Evolutionary conservation across 345 rosid species (phyloP).

Genomic region (Lagerstroemia speciosa): DNA sequence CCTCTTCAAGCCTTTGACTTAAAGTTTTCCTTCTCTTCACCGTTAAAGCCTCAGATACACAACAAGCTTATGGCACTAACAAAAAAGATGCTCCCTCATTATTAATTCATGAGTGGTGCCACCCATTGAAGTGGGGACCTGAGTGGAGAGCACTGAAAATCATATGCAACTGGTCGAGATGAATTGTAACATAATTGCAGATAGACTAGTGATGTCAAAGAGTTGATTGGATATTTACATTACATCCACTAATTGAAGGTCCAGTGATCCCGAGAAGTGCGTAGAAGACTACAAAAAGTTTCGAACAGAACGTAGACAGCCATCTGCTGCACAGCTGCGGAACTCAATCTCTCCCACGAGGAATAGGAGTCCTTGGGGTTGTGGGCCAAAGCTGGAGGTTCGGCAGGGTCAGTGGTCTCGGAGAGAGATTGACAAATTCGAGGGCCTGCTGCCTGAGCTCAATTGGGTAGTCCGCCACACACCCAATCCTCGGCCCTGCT

Average conservation of each 20-base stretch:
- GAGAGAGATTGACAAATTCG: conserved; percentile 69
- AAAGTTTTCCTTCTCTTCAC: too few relatives aligned
- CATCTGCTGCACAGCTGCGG: too few relatives aligned
- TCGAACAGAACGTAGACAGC: too few relatives aligned
- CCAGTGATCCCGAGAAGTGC: not conserved
- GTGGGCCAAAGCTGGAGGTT: conserved; percentile 1
- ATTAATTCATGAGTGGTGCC: too few relatives aligned
- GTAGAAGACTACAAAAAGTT: not conserved
- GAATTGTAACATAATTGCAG: not conserved
- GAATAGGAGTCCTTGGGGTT: conserved; percentile 5
- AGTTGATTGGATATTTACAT: not conserved
- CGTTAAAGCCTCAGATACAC: too few relatives aligned
- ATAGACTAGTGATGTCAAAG: not conserved
- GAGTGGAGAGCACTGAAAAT: not conserved
- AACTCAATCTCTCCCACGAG: not conserved
- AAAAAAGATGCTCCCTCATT: too few relatives aligned
- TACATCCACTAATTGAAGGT: not conserved
- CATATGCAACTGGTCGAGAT: not conserved
- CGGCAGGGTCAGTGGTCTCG: conserved; percentile 29
- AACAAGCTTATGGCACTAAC: too few relatives aligned
- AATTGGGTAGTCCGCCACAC: conserved; percentile 81
- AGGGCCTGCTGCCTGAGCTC: conserved; percentile 73
- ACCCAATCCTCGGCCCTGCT: conserved; percentile 90
- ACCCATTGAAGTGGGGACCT: not conserved
- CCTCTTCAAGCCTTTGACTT: too few relatives aligned